Conservation (phyloP, 306 rosid genomes). For the Gillenia trifoliata region DNA sequence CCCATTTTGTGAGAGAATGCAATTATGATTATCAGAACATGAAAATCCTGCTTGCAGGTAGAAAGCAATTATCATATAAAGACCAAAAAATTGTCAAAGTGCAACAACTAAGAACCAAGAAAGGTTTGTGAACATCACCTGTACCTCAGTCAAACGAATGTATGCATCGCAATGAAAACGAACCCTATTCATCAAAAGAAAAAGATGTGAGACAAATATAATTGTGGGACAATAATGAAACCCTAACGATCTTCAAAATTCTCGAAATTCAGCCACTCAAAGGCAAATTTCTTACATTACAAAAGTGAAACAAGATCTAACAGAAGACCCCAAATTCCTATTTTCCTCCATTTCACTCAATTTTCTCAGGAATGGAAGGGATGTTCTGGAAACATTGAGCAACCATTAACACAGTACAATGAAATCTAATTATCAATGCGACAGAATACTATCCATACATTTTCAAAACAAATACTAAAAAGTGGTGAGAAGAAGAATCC, state of each 20-base stretch:
- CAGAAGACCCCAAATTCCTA: background rate
- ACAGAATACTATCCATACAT: background rate
- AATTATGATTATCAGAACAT: background rate
- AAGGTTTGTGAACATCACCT: conserved; percentile 24
- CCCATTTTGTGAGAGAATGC: background rate
- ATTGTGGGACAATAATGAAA: background rate
- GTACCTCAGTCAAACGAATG: conserved; percentile 9
- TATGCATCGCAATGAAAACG: conserved; percentile 13
- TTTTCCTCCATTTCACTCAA: background rate
- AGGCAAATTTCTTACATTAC: background rate
- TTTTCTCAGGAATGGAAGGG: background rate
- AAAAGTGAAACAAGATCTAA: background rate
- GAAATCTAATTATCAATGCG: background rate
- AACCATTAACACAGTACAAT: background rate
- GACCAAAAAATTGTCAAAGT: background rate
- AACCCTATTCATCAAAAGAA: conserved; percentile 9
- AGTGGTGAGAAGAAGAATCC: background rate
- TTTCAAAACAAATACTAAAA: background rate
- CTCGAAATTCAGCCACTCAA: too few relatives aligned
- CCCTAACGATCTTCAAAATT: background rate
- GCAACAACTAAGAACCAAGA: background rate
- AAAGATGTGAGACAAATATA: background rate
- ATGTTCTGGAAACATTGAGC: background rate
- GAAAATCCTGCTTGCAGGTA: too few relatives aligned
- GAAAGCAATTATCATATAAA: background rate